These are phyloP conservation scores for Blumeria hordei DNA, from an alignment of 2,329 filamentous ascomycete species.

Conservation along the genomic window DNA sequence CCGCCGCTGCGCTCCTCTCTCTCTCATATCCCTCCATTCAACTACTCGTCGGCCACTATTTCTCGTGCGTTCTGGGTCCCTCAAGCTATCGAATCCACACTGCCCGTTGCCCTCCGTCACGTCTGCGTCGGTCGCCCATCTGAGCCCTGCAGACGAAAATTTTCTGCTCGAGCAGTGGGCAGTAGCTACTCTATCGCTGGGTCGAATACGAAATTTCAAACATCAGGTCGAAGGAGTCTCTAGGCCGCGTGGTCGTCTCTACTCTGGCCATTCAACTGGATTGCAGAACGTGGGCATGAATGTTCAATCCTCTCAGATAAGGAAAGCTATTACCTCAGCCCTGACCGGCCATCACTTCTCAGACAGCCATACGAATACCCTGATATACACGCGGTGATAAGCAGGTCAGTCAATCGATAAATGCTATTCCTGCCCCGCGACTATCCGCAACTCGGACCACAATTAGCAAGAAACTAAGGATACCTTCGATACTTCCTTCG, in stretches of 20 bases:
- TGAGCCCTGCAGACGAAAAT: no score
- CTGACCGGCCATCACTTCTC: conserved; percentile 8
- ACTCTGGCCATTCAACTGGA: neutral
- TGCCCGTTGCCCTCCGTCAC: no score
- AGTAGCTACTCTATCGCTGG: no score
- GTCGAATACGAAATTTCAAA: no score
- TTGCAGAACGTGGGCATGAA: conserved; percentile 8
- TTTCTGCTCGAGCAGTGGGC: no score
- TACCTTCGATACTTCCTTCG: conserved; percentile 10
- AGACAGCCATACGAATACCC: conserved; percentile 12
- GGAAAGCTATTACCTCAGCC: conserved; percentile 7
- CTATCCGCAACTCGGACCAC: neutral
- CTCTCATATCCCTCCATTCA: conserved; percentile 3
- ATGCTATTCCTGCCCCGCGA: conserved; percentile 7
- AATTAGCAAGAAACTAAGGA: conserved; percentile 6
- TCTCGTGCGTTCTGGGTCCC: conserved; percentile 1
- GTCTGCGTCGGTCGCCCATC: no score
- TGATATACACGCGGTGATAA: neutral
- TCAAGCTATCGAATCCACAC: neutral
- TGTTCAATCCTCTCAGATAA: conserved; percentile 7
- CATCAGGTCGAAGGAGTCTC: no score
- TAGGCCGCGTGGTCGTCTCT: no score
- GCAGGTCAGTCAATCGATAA: neutral
- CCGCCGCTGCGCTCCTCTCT: conserved; percentile 5
- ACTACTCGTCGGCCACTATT: neutral